These are phyloP conservation scores for Citrus sp. DNA, from an alignment of 345 rosid species.

Conservation along the genomic window DNA sequence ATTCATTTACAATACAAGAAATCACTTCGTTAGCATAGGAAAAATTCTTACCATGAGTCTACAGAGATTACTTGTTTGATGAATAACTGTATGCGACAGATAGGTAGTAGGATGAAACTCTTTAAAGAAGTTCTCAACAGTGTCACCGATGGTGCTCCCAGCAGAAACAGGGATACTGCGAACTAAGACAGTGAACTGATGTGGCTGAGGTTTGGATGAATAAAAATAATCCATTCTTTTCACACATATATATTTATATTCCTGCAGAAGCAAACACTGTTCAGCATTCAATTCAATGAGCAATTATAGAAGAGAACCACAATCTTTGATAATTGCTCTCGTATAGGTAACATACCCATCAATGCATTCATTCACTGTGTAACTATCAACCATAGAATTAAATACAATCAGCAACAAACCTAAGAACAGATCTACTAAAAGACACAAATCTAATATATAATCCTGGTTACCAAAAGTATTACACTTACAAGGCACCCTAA, in stretches of 20 bases:
- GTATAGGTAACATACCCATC: conserved; percentile 4
- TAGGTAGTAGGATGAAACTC: conserved; percentile 73
- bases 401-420: not conserved
- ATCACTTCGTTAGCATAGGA: not conserved
- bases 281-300: conserved; percentile 1
- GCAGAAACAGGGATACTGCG: conserved; percentile 66
- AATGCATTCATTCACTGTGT: conserved; percentile 1
- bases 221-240: conserved; percentile 77
- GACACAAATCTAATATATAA: not conserved
- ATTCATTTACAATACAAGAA: not conserved
- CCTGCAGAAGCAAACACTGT: conserved; percentile 48
- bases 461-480: not conserved
- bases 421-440: not conserved
- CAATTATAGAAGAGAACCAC: not conserved
- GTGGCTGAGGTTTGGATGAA: conserved; percentile 85
- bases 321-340: not conserved
- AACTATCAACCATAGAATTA: not conserved
- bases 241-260: conserved; percentile 58
- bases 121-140: conserved; percentile 73
- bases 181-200: conserved; percentile 86
- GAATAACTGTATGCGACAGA: conserved; percentile 75
- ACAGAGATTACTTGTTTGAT: conserved; percentile 64
- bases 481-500: not conserved
- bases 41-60: conserved; percentile 59
- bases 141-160: conserved; percentile 70